Conservation (phyloP, 306 rosid species). For the Geum urbanum region DNA sequence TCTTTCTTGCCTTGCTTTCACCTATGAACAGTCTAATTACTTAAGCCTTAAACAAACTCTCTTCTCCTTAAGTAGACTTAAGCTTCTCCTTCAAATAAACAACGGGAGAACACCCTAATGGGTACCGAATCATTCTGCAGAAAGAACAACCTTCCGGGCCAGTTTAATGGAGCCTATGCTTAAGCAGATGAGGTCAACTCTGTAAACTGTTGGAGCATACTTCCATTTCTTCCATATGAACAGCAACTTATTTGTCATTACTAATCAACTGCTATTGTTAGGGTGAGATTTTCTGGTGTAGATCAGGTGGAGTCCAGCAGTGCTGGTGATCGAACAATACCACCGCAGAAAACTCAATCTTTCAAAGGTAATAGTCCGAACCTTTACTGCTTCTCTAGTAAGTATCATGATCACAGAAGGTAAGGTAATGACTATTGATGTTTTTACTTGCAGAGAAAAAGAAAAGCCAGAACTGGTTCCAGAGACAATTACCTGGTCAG, state of each 20-base stretch:
- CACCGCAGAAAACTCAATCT: conserved; percentile 39
- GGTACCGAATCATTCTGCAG: neutral
- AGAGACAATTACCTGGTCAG: conserved; percentile 37
- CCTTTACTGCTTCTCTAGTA: neutral
- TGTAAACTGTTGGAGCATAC: neutral
- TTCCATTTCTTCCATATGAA: neutral
- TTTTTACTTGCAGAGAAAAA: conserved; percentile 48
- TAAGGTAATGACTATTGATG: conserved; percentile 8
- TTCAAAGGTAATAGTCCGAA: conserved; percentile 46
- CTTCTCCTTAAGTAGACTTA: conserved; percentile 1
- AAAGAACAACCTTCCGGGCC: conserved; percentile 28
- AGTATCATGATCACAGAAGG: neutral
- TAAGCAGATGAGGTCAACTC: conserved; percentile 46
- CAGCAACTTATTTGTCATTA: neutral
- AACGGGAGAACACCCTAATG: neutral
- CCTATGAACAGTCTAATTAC: conserved; percentile 14
- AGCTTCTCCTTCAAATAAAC: conserved; percentile 43
- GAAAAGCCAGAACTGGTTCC: conserved; percentile 52
- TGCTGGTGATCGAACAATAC: conserved; percentile 35
- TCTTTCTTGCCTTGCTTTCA: conserved; percentile 41
- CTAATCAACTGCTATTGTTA: conserved; percentile 26
- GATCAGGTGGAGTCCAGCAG: conserved; percentile 32
- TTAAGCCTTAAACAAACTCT: conserved; percentile 17
- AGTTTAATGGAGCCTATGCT: conserved; percentile 36
- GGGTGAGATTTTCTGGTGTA: conserved; percentile 33